These are phyloP conservation scores for Capsicum pubescens DNA, from an alignment of 257 asterid species.

Conservation along the genomic window DNA sequence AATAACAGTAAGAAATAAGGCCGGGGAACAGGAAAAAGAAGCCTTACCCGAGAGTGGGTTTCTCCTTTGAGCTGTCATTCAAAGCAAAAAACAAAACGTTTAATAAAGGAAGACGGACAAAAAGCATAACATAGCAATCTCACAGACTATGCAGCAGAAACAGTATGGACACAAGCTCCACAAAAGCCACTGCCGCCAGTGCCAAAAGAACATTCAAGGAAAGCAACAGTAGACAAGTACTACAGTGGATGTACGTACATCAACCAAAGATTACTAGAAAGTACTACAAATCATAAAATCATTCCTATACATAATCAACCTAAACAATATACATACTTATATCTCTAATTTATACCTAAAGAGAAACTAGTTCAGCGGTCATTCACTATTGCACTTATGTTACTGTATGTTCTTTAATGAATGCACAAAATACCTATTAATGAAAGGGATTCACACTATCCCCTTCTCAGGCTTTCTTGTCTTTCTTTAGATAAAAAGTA, in stretches of 20 bases:
- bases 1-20: constrained; percentile 10
- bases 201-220: background rate
- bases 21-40: background rate
- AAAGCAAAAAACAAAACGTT: constrained; percentile 32
- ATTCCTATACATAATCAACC: background rate
- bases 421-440: background rate
- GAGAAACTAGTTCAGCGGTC: background rate
- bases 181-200: constrained; percentile 12
- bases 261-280: background rate
- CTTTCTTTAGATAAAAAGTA: background rate
- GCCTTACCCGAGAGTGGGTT: constrained; percentile 98
- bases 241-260: background rate
- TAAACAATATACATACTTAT: background rate
- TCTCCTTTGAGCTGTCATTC: constrained; percentile 95
- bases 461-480: background rate
- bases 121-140: background rate
- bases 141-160: background rate
- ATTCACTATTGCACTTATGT: background rate
- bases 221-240: constrained; percentile 12
- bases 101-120: background rate
- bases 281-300: background rate
- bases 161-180: background rate
- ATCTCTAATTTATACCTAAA: background rate
- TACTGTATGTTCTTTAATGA: background rate
- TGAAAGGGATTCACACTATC: background rate